Conservation (phyloP, 495 filamentous ascomycete species). For the Lophiotrema nucula region DNA sequence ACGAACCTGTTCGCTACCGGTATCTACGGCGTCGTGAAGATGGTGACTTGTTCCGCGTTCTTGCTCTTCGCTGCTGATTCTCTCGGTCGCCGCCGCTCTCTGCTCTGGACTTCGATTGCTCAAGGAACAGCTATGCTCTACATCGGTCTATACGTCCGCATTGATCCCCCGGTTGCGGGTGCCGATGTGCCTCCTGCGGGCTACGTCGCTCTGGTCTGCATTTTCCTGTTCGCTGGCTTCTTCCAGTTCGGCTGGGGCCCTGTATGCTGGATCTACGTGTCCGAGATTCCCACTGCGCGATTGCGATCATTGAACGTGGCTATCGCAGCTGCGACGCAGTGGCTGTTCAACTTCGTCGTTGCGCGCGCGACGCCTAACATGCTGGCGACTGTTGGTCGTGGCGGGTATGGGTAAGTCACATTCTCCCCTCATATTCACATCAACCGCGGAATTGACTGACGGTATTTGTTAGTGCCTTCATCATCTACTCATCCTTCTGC, state of each 20-base stretch:
- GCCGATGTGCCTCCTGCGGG: conserved; percentile 29
- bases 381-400: conserved; percentile 32
- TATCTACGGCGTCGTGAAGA: conserved; percentile 64
- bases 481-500: conserved; percentile 39
- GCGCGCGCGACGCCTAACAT: conserved; percentile 38
- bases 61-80: conserved; percentile 70
- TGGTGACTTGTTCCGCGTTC: conserved; percentile 57
- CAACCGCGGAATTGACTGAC: not conserved
- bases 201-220: conserved; percentile 38
- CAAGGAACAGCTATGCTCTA: conserved; percentile 74
- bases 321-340: conserved; percentile 42
- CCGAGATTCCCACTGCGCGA: conserved; percentile 39
- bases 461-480: conserved; percentile 28
- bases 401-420: conserved; percentile 36
- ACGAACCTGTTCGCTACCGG: conserved; percentile 61
- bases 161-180: conserved; percentile 59
- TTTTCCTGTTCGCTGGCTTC: conserved; percentile 39
- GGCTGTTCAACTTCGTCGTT: conserved; percentile 45
- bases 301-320: conserved; percentile 37
- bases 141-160: conserved; percentile 75
- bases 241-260: conserved; percentile 41
- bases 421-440: no score
- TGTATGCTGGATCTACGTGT: conserved; percentile 43
- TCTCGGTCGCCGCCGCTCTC: conserved; percentile 65
- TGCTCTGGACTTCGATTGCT: conserved; percentile 72